A percentile compares a stretch with the other conserved stretches of the same genome.
phyloP scores from a whole-genome alignment of 2,329 filamentous ascomycete genomes.

The Pseudogymnoascus sp. region DNA sequence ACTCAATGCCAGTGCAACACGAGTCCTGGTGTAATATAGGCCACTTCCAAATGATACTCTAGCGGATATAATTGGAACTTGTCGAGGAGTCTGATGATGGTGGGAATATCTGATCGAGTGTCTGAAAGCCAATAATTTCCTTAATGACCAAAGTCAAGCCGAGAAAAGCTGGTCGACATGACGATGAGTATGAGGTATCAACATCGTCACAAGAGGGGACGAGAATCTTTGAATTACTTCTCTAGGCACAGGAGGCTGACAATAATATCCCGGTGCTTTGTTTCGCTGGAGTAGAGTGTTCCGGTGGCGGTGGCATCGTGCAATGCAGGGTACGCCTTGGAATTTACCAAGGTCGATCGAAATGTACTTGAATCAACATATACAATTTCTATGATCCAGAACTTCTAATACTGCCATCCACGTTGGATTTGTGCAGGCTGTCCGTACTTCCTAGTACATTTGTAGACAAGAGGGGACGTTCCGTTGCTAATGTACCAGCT shows the following conservation, averaged over 20 bases:
- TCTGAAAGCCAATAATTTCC: not conserved
- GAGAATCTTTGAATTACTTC: not conserved
- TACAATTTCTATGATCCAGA: not conserved
- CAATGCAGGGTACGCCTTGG: not conserved
- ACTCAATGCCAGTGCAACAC: not conserved
- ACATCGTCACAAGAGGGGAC: not conserved
- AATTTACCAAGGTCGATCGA: not conserved
- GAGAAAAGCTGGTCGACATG: not conserved
- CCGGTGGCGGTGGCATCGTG: not conserved
- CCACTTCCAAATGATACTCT: not conserved
- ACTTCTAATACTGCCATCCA: not conserved
- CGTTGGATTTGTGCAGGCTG: not conserved
- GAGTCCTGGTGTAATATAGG: not conserved
- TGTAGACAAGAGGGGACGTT: not conserved
- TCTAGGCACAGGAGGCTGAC: not conserved
- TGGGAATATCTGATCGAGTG: not conserved
- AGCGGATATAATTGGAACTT: not conserved
- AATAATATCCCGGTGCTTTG: not conserved
- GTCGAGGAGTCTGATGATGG: not conserved
- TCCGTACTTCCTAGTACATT: not conserved
- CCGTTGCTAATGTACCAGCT: no score
- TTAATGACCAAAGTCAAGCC: not conserved
- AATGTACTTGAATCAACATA: not conserved
- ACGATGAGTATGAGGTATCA: not conserved
- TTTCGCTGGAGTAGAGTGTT: not conserved